These are phyloP conservation scores for Candida tetrigidarum DNA, from an alignment of 1,139 yeast genomes.

Conservation along the genomic window DNA sequence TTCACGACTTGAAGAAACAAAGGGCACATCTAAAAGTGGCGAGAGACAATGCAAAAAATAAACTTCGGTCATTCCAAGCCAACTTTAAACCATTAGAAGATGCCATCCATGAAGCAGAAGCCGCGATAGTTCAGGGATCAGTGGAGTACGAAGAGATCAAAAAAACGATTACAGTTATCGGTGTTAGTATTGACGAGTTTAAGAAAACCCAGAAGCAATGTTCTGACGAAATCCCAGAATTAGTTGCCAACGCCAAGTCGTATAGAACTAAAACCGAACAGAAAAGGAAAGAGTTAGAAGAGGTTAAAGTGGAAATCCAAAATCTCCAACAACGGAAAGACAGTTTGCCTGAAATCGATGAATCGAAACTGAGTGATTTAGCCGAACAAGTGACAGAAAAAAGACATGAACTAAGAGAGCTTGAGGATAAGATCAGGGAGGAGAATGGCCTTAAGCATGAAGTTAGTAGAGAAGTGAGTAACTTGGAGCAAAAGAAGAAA, in stretches of 20 bases:
- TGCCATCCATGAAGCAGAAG: conserved; percentile 10
- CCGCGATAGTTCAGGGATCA: background rate
- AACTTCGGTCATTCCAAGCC: conserved; percentile 32
- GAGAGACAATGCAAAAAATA: conserved; percentile 43
- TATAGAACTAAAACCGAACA: conserved; percentile 26
- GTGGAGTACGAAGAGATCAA: conserved; percentile 12
- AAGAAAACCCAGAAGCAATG: conserved; percentile 6
- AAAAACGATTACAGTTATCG: conserved; percentile 10
- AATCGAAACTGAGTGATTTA: conserved; percentile 20
- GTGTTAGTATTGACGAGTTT: conserved; percentile 10
- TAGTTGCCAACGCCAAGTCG: conserved; percentile 21
- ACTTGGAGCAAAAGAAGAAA: conserved; percentile 21
- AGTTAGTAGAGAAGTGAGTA: conserved; percentile 24
- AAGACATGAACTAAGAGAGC: conserved; percentile 19
- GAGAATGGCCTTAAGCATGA: conserved; percentile 22
- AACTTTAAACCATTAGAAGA: conserved; percentile 32
- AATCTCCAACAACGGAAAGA: conserved; percentile 19
- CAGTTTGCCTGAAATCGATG: conserved; percentile 21
- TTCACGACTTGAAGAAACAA: conserved; percentile 55
- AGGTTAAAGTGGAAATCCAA: conserved; percentile 20
- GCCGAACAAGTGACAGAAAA: conserved; percentile 19
- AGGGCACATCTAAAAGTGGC: conserved; percentile 43
- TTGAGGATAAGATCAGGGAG: conserved; percentile 21
- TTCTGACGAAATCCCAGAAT: conserved; percentile 15
- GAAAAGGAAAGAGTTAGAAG: conserved; percentile 28